Base-by-base conservation (phyloP, 768 basidiomycete genomes). In the Clitopilus passeckerianus region DNA sequence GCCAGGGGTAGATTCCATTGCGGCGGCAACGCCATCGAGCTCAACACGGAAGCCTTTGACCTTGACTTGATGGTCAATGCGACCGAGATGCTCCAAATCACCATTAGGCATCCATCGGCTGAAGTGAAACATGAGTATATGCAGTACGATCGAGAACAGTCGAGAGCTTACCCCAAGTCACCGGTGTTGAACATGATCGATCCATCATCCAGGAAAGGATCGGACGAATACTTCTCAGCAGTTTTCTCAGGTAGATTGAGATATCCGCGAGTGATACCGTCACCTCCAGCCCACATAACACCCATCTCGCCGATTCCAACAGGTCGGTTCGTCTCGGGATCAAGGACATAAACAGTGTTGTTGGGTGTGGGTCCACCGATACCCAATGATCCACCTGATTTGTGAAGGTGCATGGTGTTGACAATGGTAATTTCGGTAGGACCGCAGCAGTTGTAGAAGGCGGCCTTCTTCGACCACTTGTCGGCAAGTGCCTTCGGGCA, bases 21-120 rank as follows among this genome's bases (percentile, higher is more conserved):
- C 83, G 18, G 78, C 78, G 1, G 83, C 75, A 5, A 86, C 84
- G 2, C 85, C 85, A 61, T 85, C 85, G 7, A 86, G 74, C 65
- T 86, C 85, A 14, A 86, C 82, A 27, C 85, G 80, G 72, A 86
- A 86, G 5, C 84, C 85, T 75, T 84, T 84, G 66, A 86, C 75
- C 67, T 86, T 86, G 50, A 86, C 83, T 67, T 86, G 85, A 62
- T 86, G 83, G 64, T 87, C 85, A 35, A 82, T 77, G 33, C 85
- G 74, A 12, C 85, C 85, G 18, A 86, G 74, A 62, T 82, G 82
- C 58, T 85, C 82, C 22, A 87, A 68, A 20, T 76, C 76, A 1
- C 85, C 85, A 59, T 82, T 80, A 6, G 71, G 63, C 43, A 74
- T 69, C 83, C 83, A 85, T 54, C 79, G 73, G 18, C 82, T 75